phyloP scores from a whole-genome alignment of 2,329 filamentous ascomycete genomes.

The Colletotrichum lini region DNA sequence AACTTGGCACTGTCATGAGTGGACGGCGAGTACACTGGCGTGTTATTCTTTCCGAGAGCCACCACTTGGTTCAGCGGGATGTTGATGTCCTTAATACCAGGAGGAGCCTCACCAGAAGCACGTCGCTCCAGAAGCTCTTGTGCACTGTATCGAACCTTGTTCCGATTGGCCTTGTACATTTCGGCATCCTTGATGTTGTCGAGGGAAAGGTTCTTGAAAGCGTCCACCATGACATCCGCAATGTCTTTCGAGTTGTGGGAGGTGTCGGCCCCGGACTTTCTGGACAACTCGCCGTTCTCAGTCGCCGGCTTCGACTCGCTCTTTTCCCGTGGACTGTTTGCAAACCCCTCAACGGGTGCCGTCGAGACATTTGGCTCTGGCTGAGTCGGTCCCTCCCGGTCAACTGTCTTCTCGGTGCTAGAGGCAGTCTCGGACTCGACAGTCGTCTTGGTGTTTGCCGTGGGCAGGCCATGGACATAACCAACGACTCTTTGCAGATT shows the following conservation, averaged over 20 bases:
- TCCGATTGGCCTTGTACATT: slow-evolving; percentile 28
- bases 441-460: neutral
- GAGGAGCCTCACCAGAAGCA: slow-evolving; percentile 11
- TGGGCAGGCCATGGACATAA: neutral
- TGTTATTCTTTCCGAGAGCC: neutral
- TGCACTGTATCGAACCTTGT: slow-evolving; percentile 20
- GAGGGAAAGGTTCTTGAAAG: slow-evolving; percentile 26
- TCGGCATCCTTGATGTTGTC: slow-evolving; percentile 22
- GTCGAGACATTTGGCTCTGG: neutral
- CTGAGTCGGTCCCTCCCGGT: neutral
- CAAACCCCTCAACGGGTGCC: neutral
- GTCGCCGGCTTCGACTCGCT: neutral
- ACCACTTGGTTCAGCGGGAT: slow-evolving; percentile 2
- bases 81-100: slow-evolving; percentile 27
- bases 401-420: neutral
- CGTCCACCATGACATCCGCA: slow-evolving; percentile 10
- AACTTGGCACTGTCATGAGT: neutral
- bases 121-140: slow-evolving; percentile 16
- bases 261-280: neutral
- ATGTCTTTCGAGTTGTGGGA: neutral
- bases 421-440: neutral
- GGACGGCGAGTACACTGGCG: neutral
- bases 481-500: slow-evolving; percentile 4
- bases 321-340: neutral
- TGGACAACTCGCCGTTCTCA: neutral